phyloP scores from a whole-genome alignment of 495 filamentous ascomycete species.

The Aspergillus leporis region DNA sequence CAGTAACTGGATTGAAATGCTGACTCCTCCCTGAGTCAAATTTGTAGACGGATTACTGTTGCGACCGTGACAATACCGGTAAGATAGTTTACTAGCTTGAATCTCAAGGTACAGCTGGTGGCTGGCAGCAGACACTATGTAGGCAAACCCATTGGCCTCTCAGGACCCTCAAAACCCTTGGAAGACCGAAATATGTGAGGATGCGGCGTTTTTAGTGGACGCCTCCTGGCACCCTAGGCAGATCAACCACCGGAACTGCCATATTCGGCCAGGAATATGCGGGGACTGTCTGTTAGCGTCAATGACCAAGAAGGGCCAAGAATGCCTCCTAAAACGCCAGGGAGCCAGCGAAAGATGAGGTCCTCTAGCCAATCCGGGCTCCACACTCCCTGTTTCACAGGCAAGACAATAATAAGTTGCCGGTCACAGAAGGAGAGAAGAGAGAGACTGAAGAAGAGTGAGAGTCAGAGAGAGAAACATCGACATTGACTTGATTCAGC shows the following conservation, averaged over 20 bases:
- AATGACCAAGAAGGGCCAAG: conserved; percentile 9
- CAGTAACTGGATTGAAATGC: not conserved
- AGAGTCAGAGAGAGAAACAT: not conserved
- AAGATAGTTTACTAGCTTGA: conserved; percentile 9
- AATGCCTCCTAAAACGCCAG: conserved; percentile 17
- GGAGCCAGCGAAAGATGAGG: conserved; percentile 11
- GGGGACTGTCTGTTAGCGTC: conserved; percentile 16
- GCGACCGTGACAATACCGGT: conserved; percentile 3
- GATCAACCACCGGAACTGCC: conserved; percentile 22
- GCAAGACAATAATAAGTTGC: conserved; percentile 12
- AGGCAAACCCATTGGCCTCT: conserved; percentile 13
- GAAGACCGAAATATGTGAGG: conserved; percentile 17
- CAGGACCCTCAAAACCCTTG: conserved; percentile 9
- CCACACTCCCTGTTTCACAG: conserved; percentile 19
- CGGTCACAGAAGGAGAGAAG: conserved; percentile 4
- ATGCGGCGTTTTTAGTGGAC: conserved; percentile 15
- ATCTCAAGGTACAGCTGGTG: conserved; percentile 9
- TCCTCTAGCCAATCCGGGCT: conserved; percentile 9
- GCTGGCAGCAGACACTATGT: conserved; percentile 6
- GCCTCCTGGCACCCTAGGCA: conserved; percentile 16
- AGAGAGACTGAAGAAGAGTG: not conserved
- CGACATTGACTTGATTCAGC: not conserved
- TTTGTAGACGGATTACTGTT: too few species aligned
- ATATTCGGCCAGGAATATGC: conserved; percentile 18
- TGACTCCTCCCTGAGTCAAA: not conserved